Percentiles rank a stretch among this genome's conserved stretches.
Conservation (phyloP, 2,329 filamentous ascomycete genomes). For the Aspergillus clavatus region DNA sequence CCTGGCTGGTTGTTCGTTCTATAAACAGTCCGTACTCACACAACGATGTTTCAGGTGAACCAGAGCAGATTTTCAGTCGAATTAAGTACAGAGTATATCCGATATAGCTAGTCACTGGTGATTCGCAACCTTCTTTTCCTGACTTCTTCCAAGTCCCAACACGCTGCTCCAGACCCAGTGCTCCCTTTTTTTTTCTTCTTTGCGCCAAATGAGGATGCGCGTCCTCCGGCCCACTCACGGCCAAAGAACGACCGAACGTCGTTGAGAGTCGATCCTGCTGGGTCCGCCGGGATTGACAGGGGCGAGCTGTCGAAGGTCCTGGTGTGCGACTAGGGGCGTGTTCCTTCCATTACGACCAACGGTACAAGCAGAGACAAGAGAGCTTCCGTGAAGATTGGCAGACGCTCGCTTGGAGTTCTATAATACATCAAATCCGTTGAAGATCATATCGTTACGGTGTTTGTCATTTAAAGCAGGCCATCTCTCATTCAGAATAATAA, state of each 20-base stretch:
- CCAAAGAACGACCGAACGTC: background rate
- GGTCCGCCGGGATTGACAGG: background rate
- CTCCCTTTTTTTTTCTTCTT: background rate
- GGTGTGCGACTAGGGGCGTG: no score
- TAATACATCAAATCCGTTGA: constrained; percentile 1
- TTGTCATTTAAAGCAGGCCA: background rate
- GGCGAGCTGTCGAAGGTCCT: background rate
- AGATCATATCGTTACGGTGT: background rate
- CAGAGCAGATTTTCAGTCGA: no score
- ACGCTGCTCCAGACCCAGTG: no score
- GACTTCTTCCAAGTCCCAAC: no score
- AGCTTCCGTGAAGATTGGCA: background rate
- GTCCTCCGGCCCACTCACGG: background rate
- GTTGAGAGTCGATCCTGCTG: background rate
- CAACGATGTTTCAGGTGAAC: background rate
- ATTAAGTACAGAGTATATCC: no score
- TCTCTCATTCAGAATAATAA: no score
- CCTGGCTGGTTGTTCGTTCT: background rate
- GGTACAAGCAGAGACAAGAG: background rate
- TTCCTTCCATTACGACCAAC: background rate
- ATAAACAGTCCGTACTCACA: background rate
- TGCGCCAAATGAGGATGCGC: background rate
- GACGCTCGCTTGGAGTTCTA: background rate
- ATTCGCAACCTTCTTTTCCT: no score
- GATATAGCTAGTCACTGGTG: no score